A percentile compares a stretch with the other conserved stretches of the same genome.
phyloP scores from a whole-genome alignment of 73 alveolate species.

The Paramecium sonneborni region DNA sequence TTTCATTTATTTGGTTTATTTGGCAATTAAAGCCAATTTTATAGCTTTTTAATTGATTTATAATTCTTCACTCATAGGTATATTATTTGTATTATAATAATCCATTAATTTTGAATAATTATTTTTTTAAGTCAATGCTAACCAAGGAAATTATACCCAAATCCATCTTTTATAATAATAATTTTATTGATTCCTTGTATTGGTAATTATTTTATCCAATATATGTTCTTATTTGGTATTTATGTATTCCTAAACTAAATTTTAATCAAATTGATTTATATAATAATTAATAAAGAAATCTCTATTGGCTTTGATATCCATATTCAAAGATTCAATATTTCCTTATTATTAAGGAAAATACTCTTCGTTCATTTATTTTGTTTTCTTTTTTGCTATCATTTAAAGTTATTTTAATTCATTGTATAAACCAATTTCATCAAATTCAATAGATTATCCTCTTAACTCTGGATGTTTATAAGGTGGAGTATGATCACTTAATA shows the following conservation, averaged over 20 bases:
- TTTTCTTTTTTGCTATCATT: conserved; percentile 38
- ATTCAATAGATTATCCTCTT: conserved; percentile 27
- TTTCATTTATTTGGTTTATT: neutral
- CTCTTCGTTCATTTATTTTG: conserved; percentile 1
- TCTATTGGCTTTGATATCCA: conserved; percentile 14
- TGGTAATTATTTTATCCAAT: neutral
- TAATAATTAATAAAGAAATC: neutral
- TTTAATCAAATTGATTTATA: neutral
- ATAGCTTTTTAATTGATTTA: neutral
- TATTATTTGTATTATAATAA: neutral
- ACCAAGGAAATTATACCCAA: conserved; percentile 51
- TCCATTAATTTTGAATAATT: conserved; percentile 24
- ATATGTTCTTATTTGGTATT: neutral
- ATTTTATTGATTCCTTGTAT: neutral
- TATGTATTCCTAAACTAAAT: neutral
- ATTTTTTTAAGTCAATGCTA: neutral
- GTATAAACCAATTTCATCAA: conserved; percentile 32
- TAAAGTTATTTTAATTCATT: neutral
- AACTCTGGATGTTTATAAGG: conserved; percentile 19
- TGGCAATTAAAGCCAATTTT: neutral
- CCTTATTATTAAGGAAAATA: neutral
- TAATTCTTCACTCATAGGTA: neutral
- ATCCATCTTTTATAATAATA: conserved; percentile 51
- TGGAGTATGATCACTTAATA: conserved; percentile 21
- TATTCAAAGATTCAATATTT: neutral